Evolutionary conservation across 2,329 filamentous ascomycete species (phyloP).

Genomic region (Stemphylium lycopersici): DNA sequence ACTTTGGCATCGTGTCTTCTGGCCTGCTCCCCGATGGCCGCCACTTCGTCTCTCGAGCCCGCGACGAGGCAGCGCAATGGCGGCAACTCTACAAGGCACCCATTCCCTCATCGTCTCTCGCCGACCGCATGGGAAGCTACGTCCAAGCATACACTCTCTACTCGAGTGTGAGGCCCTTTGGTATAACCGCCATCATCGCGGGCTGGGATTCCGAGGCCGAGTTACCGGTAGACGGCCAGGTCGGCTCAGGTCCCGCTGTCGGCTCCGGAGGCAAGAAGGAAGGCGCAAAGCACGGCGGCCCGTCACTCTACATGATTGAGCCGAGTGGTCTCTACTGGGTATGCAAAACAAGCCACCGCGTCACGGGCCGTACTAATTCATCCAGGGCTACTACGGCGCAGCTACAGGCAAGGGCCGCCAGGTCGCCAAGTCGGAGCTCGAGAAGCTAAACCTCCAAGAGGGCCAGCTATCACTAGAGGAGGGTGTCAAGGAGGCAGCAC

Average conservation of each 20-base stretch:
- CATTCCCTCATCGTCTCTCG: conserved; percentile 86
- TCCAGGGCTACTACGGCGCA: conserved; percentile 89
- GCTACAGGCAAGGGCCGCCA: conserved; percentile 97
- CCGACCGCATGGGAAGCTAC: conserved; percentile 92
- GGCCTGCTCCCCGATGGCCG: conserved; percentile 93
- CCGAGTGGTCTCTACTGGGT: conserved; percentile 95
- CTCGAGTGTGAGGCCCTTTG: conserved; percentile 94
- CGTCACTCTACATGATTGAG: conserved; percentile 98
- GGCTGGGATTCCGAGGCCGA: conserved; percentile 92
- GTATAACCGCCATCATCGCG: conserved; percentile 91
- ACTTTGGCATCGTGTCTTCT: conserved; percentile 91
- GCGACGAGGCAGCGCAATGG: conserved; percentile 92
- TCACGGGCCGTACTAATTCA: conserved; percentile 4
- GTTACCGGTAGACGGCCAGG: conserved; percentile 85
- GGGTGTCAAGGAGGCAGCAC: conserved; percentile 92
- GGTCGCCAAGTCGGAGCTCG: conserved; percentile 95
- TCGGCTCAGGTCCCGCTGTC: conserved; percentile 77
- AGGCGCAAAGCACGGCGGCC: conserved; percentile 80
- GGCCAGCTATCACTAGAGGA: conserved; percentile 79
- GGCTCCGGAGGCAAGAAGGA: conserved; percentile 84
- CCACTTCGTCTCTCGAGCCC: conserved; percentile 91
- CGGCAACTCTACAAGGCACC: conserved; percentile 92
- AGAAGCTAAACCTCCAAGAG: conserved; percentile 89
- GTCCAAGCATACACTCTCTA: conserved; percentile 98
- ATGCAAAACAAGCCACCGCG: conserved; percentile 28